Evolutionary conservation across 306 rosid species (phyloP), one percentile per base, ranked within the genome.

Genomic region (Pyrus betulifolia): DNA sequence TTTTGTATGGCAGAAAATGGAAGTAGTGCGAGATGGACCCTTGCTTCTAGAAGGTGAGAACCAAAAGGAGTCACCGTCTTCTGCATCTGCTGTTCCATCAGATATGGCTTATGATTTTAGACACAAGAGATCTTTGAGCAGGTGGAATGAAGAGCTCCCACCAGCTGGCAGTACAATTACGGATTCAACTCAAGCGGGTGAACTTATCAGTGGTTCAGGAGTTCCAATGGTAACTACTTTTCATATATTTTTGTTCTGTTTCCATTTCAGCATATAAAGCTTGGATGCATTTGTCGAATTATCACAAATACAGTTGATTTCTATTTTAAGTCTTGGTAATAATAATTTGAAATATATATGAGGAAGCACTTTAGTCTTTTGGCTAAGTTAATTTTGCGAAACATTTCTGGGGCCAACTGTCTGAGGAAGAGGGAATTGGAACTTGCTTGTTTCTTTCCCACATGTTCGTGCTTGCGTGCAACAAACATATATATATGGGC

Each of bases 171-270:
- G 98, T 81, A 73, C 86, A 75, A 78, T 93, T 72, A 88, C 96
- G 64, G 99, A 91, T 80, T 87, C 97, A 85, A 90, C 90, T 70
- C 93, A 83, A 76, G 96, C 89, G 44, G 91, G 98, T 80, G 98
- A 95, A 83, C 86, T 92, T 77, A 82, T 89, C 77, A 81, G 88
- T 77, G 87, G 94, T 82, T 83, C 92, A 23, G 90, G 90, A 80
- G 52, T 88, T 70, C 49, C 84, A 21, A 65, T 59, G 64, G 91
- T 87, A 79, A 33, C 64, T 65, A 67, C 19, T 22, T 15, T 82
- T 74, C 54, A 19, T 75, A 72, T 71, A 76, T 28, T 31, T 51
- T 70, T n/a, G 21, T 57, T 67, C 67, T 62, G 44, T 85, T 45
- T 60, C 44, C 67, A 45, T 15, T 52, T 55, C 67, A 70, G 75